Evolutionary conservation across 345 rosid species (phyloP), one percentile per base, ranked within the genome.

Genomic region (Citrus trifoliata): DNA sequence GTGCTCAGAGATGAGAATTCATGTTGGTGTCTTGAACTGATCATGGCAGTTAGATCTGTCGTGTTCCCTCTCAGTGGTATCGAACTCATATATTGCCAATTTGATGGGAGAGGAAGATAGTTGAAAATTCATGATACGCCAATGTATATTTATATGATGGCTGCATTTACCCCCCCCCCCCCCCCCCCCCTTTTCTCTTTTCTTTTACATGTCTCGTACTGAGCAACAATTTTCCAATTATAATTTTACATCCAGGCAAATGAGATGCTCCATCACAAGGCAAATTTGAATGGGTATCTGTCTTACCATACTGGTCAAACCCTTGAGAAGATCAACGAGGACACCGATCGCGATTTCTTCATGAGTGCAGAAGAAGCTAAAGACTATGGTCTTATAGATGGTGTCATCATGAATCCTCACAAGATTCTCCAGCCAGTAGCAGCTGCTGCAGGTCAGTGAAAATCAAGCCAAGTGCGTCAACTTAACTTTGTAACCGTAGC

Each of bases 321-420:
- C 80, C 84, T 86, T 2, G 89, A 83, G 78, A 86, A 80, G 82
- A 82, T 89, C 78, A 85, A 88, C 66, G 75, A 82, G 79, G 93
- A 89, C 74, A 88, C 93, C 4, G 90, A 89, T 59, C 88, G 88
- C 9, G 93, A 88, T 81, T 88, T 82, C 87, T 89, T 89, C 89
- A 88, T 89, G 93, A 83, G 90, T 60, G 86, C 93, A 42, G 73
- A 86, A 71, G 93, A 89, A 85, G 86, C 93, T 65, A 74, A 83
- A 80, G 93, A 86, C 24, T 89, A 89, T n/a, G 88, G 93, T 62
- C 86, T 89, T 24, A 88, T 88, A n/a, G 93, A 89, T 28, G 88
- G 88, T 25, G 85, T 89, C 58, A 86, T 89, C 51, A 67, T 79
- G 73, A 89, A 86, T 70, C 90, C 93, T 70, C 83, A 79, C 74